Evolutionary conservation across 805 yeast genomes (phyloP).

Genomic region (Ogataea salicorniae): DNA sequence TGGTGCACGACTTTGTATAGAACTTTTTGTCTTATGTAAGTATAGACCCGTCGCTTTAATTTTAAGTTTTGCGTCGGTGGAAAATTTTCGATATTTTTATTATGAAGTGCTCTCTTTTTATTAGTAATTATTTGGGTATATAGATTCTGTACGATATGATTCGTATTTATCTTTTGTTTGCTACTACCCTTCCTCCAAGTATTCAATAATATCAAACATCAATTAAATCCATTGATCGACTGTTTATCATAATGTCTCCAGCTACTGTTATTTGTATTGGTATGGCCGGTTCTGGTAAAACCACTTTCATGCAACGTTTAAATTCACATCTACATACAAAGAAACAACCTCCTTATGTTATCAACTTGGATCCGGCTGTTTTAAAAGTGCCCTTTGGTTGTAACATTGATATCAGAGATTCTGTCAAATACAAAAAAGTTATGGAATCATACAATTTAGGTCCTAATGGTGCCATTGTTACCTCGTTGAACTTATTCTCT

Average conservation of each 20-base stretch:
- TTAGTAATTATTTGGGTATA: too few species aligned
- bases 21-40: too few species aligned
- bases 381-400: slow-evolving; percentile 89
- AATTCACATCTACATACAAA: slow-evolving; percentile 80
- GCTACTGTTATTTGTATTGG: slow-evolving; percentile 37
- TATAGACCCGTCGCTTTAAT: too few species aligned
- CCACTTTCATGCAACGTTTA: slow-evolving; percentile 94
- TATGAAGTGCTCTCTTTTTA: too few species aligned
- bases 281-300: slow-evolving; percentile 78
- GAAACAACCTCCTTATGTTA: slow-evolving; percentile 78
- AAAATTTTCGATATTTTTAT: too few species aligned
- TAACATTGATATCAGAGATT: slow-evolving; percentile 93
- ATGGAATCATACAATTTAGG: slow-evolving; percentile 95
- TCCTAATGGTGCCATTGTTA: slow-evolving; percentile 98
- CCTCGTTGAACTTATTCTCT: slow-evolving; percentile 84
- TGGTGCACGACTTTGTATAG: too few species aligned
- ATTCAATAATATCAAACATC: too few species aligned
- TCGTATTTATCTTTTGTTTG: too few species aligned
- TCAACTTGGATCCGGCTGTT: slow-evolving; percentile 96
- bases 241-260: slow-evolving; percentile 24
- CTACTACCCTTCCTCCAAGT: too few species aligned
- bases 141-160: too few species aligned
- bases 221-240: too few species aligned
- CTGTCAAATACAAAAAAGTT: slow-evolving; percentile 90
- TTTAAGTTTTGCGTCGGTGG: too few species aligned